A percentile compares a stretch with the other conserved stretches of the same genome.
Evolutionary conservation across 139 green algal species (phyloP).

Genomic region (Asterochloris erici): DNA sequence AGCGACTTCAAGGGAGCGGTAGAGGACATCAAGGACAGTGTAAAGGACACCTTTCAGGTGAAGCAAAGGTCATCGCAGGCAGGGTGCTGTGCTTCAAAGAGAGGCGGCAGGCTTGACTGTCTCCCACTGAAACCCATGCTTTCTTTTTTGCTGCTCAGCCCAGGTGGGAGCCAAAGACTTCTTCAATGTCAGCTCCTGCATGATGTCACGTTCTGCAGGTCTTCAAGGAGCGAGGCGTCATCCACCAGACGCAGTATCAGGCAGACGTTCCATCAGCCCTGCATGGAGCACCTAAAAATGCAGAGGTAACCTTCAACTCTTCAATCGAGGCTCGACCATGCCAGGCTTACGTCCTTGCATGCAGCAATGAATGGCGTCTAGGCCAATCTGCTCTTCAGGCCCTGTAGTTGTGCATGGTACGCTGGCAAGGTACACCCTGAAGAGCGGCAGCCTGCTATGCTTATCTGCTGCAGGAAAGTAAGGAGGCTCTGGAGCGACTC

Average conservation of each 20-base stretch:
- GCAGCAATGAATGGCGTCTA: neutral
- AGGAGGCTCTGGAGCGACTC: slow-evolving; percentile 35
- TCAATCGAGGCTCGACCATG: neutral
- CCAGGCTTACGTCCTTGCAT: neutral
- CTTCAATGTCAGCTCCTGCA: neutral
- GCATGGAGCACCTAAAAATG: slow-evolving; percentile 27
- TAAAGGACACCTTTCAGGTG: slow-evolving; percentile 5
- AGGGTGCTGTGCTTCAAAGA: slow-evolving; percentile 15
- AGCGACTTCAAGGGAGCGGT: no score
- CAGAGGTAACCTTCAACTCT: slow-evolving; percentile 6
- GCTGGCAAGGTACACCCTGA: neutral
- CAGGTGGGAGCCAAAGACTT: neutral
- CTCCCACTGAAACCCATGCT: neutral
- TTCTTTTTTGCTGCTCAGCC: no score
- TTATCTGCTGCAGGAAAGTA: slow-evolving; percentile 27
- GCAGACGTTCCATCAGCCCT: slow-evolving; percentile 18
- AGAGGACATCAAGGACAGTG: slow-evolving; percentile 1
- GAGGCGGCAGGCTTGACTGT: neutral
- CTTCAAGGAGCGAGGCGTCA: slow-evolving; percentile 19
- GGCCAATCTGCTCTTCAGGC: neutral
- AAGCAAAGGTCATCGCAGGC: neutral
- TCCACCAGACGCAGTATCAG: slow-evolving; percentile 17
- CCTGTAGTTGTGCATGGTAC: neutral
- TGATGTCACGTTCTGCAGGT: neutral
- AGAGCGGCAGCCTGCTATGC: neutral